Percentiles rank a stretch among this genome's conserved stretches.
Evolutionary conservation across 306 rosid species (phyloP).

Genomic region (Hippophae rhamnoides): DNA sequence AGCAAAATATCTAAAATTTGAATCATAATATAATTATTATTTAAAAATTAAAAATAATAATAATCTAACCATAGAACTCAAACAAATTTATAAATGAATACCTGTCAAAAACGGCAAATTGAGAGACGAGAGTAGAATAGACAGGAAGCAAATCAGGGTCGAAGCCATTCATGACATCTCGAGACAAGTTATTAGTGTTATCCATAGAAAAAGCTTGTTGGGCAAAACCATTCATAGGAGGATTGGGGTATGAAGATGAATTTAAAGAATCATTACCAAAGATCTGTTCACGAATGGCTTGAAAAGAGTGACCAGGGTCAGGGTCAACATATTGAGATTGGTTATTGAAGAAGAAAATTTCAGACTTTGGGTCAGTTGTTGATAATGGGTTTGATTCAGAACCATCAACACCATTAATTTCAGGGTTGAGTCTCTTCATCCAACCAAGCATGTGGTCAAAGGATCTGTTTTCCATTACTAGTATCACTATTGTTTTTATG

Average conservation of each 20-base stretch:
- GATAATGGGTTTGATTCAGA: slow-evolving; percentile 36
- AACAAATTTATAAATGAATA: background rate
- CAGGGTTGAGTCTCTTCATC: slow-evolving; percentile 74
- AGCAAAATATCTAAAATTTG: no score
- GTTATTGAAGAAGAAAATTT: slow-evolving; percentile 34
- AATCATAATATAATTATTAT: background rate
- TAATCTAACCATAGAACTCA: background rate
- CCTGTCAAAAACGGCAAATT: slow-evolving; percentile 91
- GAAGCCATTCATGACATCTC: slow-evolving; percentile 72
- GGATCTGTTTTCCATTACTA: slow-evolving; percentile 90
- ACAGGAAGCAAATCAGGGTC: slow-evolving; percentile 48
- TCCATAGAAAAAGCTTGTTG: slow-evolving; percentile 78
- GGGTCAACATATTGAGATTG: slow-evolving; percentile 59
- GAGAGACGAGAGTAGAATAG: slow-evolving; percentile 53
- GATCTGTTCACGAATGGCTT: slow-evolving; percentile 71
- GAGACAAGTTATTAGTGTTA: slow-evolving; percentile 42
- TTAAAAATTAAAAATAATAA: background rate
- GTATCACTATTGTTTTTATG: slow-evolving; percentile 62
- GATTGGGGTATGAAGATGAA: slow-evolving; percentile 27
- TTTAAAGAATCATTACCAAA: slow-evolving; percentile 41
- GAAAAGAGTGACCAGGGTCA: slow-evolving; percentile 90
- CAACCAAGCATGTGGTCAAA: slow-evolving; percentile 97
- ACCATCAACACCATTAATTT: slow-evolving; percentile 71
- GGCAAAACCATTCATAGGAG: slow-evolving; percentile 83
- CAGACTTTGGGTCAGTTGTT: slow-evolving; percentile 41